Conservation (phyloP, 768 basidiomycete species). For the Pulveroboletus ravenelii region DNA sequence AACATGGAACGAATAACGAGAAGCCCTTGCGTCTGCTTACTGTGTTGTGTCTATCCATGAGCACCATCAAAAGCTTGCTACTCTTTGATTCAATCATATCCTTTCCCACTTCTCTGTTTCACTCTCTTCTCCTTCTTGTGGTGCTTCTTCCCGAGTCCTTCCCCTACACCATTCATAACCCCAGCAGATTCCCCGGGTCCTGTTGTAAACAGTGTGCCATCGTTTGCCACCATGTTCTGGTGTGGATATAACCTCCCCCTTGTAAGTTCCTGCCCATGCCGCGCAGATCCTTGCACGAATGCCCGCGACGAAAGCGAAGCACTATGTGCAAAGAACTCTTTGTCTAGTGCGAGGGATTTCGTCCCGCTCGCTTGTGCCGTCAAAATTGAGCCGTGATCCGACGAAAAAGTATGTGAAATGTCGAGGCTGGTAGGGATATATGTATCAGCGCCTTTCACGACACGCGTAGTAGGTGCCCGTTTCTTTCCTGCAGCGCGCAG, state of each 20-base stretch:
- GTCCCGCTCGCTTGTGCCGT: constrained; percentile 33
- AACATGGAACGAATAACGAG: constrained; percentile 64
- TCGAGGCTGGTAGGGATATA: constrained; percentile 44
- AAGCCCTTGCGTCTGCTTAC: not conserved
- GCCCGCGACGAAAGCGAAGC: constrained; percentile 51
- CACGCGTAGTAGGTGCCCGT: constrained; percentile 81
- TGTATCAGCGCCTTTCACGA: constrained; percentile 79
- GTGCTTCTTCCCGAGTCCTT: constrained; percentile 62
- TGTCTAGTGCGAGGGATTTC: constrained; percentile 71
- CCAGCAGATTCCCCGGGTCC: constrained; percentile 38
- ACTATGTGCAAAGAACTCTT: constrained; percentile 72
- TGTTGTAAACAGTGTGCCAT: constrained; percentile 61
- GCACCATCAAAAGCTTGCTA: not conserved
- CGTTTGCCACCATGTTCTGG: constrained; percentile 72
- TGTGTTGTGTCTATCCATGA: not conserved
- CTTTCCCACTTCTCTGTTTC: constrained; percentile 90
- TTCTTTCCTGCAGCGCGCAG: constrained; percentile 71
- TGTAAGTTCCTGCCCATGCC: constrained; percentile 55
- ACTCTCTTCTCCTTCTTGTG: constrained; percentile 77
- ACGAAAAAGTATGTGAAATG: not conserved
- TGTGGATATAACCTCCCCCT: constrained; percentile 74
- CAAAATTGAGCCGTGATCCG: constrained; percentile 19
- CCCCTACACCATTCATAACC: constrained; percentile 36
- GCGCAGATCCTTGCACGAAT: constrained; percentile 56
- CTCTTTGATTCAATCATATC: constrained; percentile 56